Evolutionary conservation across 1,139 yeast genomes (phyloP), one percentile per base, ranked within the genome.

Genomic region (Hansenula sp.): DNA sequence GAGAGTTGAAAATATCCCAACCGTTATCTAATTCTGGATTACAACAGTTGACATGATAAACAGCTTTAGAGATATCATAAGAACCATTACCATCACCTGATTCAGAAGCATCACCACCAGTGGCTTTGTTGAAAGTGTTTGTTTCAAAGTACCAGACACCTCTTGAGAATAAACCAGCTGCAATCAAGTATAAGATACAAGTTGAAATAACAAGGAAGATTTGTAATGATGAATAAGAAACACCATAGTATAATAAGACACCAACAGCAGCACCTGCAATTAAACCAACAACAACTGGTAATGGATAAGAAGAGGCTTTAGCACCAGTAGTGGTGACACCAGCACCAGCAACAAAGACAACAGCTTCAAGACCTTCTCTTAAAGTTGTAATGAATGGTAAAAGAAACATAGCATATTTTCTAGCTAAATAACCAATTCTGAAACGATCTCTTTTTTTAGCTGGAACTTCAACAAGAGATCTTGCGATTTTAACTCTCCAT

Each of bases 11-110:
- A 43, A 87, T 77, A 75, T 83, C 90, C 95, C 95, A 87, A 65
- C 89, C 89, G 44, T 84, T 79, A 59, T 85, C 94, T 34, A 69
- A 72, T 63, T 80, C 84, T 21, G 94, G 92, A 64, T 85, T 86
- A 68, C 95, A 87, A 66, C 95, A 87, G 69, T 87, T 86, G 47
- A 87, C 88, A 63, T 87, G 96, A 87, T 95, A 87, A 16, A 87
- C 95, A 12, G 84, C 68, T 53, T 74, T 71, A 43, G 67, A 53
- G 50, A 87, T 78, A 61, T 87, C 80, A 61, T 87, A 87, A 32
- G 95, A 79, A 56, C 96, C 96, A 29, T 92, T 89, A 48, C 96
- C 96, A 35, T 84, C 75, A 48, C 96, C 96, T 51, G 69, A 66
- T 66, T 87, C 96, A 32, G 89, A 70, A 32, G 90, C 90, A 64